Conservation (phyloP, 1,284 basidiomycete species). For the Leucoagaricus sp. region DNA sequence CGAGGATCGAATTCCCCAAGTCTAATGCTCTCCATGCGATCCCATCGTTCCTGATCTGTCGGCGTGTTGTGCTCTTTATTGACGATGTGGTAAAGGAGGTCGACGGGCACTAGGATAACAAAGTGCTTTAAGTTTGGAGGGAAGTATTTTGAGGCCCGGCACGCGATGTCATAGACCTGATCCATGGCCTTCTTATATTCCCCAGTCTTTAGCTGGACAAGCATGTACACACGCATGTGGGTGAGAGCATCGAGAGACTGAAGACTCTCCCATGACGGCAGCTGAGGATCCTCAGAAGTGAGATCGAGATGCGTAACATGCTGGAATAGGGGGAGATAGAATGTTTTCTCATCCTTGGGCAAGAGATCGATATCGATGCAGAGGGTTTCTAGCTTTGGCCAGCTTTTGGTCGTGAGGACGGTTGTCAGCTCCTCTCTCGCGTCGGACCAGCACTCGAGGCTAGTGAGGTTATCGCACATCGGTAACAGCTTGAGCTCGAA, state of each 20-base stretch:
- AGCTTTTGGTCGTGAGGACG: background rate
- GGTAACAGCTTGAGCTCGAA: slow-evolving; percentile 3
- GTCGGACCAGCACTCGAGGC: slow-evolving; percentile 10
- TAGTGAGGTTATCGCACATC: slow-evolving; percentile 4
- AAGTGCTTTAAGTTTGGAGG: slow-evolving; percentile 7
- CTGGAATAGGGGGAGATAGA: slow-evolving; percentile 9
- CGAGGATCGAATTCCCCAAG: slow-evolving; percentile 6
- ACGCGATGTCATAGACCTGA: background rate
- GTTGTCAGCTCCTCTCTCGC: background rate
- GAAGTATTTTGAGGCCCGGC: slow-evolving; percentile 3
- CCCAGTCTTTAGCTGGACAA: background rate
- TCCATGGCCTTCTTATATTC: slow-evolving; percentile 7
- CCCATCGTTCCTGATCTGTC: slow-evolving; percentile 5
- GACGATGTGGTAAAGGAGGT: slow-evolving; percentile 5
- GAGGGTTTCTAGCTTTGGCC: slow-evolving; percentile 1
- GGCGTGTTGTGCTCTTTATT: background rate
- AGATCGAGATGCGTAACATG: slow-evolving; percentile 10
- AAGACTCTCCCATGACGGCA: slow-evolving; percentile 8
- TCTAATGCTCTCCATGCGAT: slow-evolving; percentile 5
- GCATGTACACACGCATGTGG: slow-evolving; percentile 10
- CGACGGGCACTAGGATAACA: slow-evolving; percentile 7
- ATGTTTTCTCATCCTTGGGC: slow-evolving; percentile 8
- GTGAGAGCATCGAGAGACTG: background rate
- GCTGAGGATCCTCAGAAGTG: slow-evolving; percentile 3
- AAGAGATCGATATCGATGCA: slow-evolving; percentile 6